Base-by-base conservation (phyloP, 1,284 basidiomycete species). In the Mycena sp. region DNA sequence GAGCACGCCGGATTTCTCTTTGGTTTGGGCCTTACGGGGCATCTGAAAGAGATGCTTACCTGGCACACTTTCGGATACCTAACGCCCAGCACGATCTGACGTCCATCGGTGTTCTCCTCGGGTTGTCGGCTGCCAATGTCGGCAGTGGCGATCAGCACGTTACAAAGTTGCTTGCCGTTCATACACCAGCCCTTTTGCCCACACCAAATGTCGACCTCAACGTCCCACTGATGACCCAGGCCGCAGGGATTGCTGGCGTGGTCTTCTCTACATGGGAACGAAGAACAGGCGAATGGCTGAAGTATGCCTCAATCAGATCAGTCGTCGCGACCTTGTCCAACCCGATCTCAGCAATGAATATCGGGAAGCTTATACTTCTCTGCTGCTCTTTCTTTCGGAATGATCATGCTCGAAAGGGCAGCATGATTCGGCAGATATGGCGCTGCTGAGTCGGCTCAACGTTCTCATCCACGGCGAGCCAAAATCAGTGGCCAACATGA, bases 1-100 rank as follows among this genome's bases (percentile, higher is more conserved):
- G 90, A 95, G 70, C 97, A 99, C 73, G 98, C 96, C 16, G 98
- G 98, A 0, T 96, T 99, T 78, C 81, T 99, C 41, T 90, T 94
- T 46, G 98, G 95, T 12, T 84, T 99, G 2, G 98, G 98, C 0
- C 81, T 99, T 37, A 93, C 90, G 1, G 96, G 96, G 0, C 96
- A 98, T 74, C 82, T 99, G 68, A 88, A 89, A 58, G 86, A 90
- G 51, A 89, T 99, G 84, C 80, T 95, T 67, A 93, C 94, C 0
- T 96, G 95, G 87, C 91, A 93, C 73, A 92, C 92, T 0, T 93
- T 96, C 75, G 88, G 90, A 16, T 99, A 98, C 75, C 87, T 99
- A 66, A 95, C 95, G 6, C 93, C 94, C 7, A 96, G 71, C 96
- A 99, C 75, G 95, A 98, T 70, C 84, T 95, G 63, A 98, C 96